phyloP scores from a whole-genome alignment of 2,329 filamentous ascomycete genomes.

The Curvularia sp. region DNA sequence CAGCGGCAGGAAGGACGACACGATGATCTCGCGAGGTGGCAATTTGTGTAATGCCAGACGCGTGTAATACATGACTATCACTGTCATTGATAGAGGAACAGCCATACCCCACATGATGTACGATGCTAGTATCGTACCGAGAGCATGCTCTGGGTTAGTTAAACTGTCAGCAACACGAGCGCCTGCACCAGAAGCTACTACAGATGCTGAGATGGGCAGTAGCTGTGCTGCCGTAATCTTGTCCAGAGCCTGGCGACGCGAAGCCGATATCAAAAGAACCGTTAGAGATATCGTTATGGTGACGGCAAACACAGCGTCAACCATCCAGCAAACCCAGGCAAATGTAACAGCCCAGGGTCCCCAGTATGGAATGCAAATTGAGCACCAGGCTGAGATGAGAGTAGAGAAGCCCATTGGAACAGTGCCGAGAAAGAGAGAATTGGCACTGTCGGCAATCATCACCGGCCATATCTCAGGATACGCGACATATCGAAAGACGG shows the following conservation, averaged over 20 bases:
- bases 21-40: conserved; percentile 70
- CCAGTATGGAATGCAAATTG: conserved; percentile 68
- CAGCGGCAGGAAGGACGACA: conserved; percentile 71
- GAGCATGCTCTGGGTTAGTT: conserved; percentile 61
- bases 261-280: conserved; percentile 62
- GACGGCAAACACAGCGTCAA: conserved; percentile 57
- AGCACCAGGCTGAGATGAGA: conserved; percentile 70
- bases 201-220: conserved; percentile 70
- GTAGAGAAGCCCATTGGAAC: conserved; percentile 74
- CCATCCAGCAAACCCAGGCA: conserved; percentile 60
- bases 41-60: conserved; percentile 71
- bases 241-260: conserved; percentile 40
- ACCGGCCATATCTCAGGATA: conserved; percentile 70
- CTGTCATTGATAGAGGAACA: conserved; percentile 65
- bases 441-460: conserved; percentile 71
- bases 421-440: conserved; percentile 72
- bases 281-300: conserved; percentile 56
- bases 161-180: conserved; percentile 69
- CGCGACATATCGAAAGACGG: conserved; percentile 66
- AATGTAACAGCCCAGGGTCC: conserved; percentile 61
- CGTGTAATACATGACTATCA: conserved; percentile 73
- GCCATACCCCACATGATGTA: conserved; percentile 75
- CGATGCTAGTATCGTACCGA: conserved; percentile 68
- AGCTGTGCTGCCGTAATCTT: conserved; percentile 70
- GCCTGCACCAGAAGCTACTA: conserved; percentile 71